A percentile compares a stretch with the other conserved stretches of the same genome.
Evolutionary conservation across 1,284 basidiomycete species (phyloP).

Genomic region (Tylopilus sp.): DNA sequence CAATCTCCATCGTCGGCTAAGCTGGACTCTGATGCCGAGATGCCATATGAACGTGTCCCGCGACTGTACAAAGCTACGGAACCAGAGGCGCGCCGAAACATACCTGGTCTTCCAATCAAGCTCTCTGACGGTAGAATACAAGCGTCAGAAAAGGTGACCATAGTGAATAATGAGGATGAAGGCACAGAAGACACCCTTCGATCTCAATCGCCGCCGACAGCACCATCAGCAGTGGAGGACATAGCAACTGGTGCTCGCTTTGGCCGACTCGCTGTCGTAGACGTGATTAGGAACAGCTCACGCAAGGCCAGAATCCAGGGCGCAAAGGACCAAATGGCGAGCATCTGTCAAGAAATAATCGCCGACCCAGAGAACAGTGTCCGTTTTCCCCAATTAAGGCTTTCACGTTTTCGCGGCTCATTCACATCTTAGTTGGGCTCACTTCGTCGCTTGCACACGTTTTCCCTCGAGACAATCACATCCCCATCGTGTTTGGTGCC

Average conservation of each 20-base stretch:
- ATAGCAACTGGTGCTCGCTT: constrained; percentile 76
- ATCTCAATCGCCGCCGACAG: constrained; percentile 27
- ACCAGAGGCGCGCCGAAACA: constrained; percentile 44
- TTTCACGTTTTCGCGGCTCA: constrained; percentile 18
- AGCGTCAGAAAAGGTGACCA: constrained; percentile 47
- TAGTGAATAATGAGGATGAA: constrained; percentile 39
- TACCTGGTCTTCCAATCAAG: constrained; percentile 82
- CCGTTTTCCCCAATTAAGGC: constrained; percentile 28
- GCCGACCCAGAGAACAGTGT: constrained; percentile 84
- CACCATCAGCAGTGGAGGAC: constrained; percentile 48
- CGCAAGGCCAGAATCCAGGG: constrained; percentile 66
- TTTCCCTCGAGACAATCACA: constrained; percentile 70
- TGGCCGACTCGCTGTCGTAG: constrained; percentile 75
- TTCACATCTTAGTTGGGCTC: constrained; percentile 64
- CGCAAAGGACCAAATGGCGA: constrained; percentile 88
- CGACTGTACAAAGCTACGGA: constrained; percentile 50
- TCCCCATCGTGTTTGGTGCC: constrained; percentile 64
- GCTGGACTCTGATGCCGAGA: constrained; percentile 61
- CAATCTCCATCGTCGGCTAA: constrained; percentile 15
- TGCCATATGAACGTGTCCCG: constrained; percentile 63
- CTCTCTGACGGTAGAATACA: constrained; percentile 74
- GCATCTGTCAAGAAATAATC: constrained; percentile 85
- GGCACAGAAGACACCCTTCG: constrained; percentile 31
- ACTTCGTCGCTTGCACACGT: constrained; percentile 81
- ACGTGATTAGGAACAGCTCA: constrained; percentile 68